phyloP scores from a whole-genome alignment of 140 eudicot genomes.

The Erigeron philadelphicus region DNA sequence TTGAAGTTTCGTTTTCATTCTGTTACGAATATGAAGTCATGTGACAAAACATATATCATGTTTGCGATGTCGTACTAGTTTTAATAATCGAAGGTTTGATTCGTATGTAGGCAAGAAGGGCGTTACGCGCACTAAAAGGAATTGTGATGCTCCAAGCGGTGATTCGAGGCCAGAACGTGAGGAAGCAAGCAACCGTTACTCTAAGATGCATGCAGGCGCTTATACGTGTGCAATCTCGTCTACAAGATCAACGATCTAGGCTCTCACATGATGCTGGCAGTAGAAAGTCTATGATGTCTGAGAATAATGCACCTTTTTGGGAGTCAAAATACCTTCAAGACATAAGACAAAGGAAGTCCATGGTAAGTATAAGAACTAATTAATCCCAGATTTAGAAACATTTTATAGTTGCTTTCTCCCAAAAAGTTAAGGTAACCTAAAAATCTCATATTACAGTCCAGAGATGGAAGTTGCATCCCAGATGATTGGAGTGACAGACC shows the following conservation, averaged over 20 bases:
- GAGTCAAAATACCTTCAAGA: conserved; percentile 61
- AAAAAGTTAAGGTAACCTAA: neutral
- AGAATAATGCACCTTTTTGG: conserved; percentile 49
- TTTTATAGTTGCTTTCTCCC: too few species aligned
- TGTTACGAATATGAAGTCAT: neutral
- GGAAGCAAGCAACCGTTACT: conserved; percentile 76
- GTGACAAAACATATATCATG: neutral
- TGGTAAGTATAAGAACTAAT: conserved; percentile 33
- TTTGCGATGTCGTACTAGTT: neutral
- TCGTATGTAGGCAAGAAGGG: conserved; percentile 69
- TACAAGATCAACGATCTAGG: conserved; percentile 68
- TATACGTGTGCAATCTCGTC: conserved; percentile 66
- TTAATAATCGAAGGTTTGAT: neutral
- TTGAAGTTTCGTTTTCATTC: neutral
- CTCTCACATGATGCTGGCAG: conserved; percentile 53
- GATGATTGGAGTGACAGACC: conserved; percentile 63
- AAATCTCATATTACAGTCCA: conserved; percentile 38
- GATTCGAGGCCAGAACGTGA: conserved; percentile 77
- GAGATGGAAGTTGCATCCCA: conserved; percentile 49
- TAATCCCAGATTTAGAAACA: too few species aligned
- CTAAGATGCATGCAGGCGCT: conserved; percentile 84
- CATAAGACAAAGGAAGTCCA: conserved; percentile 52
- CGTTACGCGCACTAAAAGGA: conserved; percentile 72
- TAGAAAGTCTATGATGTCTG: conserved; percentile 68
- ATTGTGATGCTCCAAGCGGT: conserved; percentile 93